Evolutionary conservation across 2,329 filamentous ascomycete species (phyloP).

Genomic region (Exophiala oligosperma): DNA sequence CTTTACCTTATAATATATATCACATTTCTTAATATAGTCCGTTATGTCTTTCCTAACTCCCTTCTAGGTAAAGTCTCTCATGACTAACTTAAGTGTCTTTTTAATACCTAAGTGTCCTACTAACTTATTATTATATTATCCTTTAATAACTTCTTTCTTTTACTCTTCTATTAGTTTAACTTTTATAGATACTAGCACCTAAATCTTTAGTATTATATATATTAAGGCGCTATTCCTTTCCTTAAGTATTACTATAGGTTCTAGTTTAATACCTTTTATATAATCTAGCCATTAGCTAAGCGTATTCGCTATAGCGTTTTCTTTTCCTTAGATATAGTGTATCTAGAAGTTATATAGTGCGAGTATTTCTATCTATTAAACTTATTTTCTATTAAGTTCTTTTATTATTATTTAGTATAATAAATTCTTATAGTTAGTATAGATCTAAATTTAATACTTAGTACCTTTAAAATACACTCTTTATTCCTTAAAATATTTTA

Average conservation of each 20-base stretch:
- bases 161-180: neutral
- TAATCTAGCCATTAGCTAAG: constrained; percentile 18
- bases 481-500: constrained; percentile 20
- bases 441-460: constrained; percentile 16
- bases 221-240: constrained; percentile 1
- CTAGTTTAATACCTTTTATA: neutral
- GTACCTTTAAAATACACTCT: constrained; percentile 20
- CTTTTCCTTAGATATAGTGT: constrained; percentile 12
- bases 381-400: constrained; percentile 11
- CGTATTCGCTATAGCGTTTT: constrained; percentile 10
- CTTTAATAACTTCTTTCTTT: constrained; percentile 7
- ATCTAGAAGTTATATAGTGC: constrained; percentile 19
- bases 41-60: neutral
- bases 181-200: neutral
- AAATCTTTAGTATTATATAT: neutral
- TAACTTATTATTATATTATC: constrained; percentile 5
- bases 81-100: constrained; percentile 18
- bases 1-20: constrained; percentile 10
- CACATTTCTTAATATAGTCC: constrained; percentile 10
- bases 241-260: neutral
- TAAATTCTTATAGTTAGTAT: constrained; percentile 23
- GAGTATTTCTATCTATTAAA: constrained; percentile 6
- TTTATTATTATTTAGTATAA: constrained; percentile 18
- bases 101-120: constrained; percentile 9
- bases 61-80: constrained; percentile 8